Percentiles rank a stretch among this genome's conserved stretches.
Evolutionary conservation across 352 stramenopile genomes (phyloP).

Genomic region (Phytophthora gonapodyides): DNA sequence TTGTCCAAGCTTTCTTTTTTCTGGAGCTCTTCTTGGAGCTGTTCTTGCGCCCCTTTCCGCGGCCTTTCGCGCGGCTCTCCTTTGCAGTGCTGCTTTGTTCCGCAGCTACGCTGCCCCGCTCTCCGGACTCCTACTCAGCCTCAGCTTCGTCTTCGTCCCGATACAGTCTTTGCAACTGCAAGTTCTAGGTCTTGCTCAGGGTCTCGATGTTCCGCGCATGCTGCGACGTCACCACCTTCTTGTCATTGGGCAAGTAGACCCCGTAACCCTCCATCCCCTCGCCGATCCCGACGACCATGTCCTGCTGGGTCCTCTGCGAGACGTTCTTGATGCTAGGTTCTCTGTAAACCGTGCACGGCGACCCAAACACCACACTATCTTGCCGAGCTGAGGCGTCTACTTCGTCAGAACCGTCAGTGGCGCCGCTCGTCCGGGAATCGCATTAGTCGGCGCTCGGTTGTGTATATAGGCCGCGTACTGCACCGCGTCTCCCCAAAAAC

Average conservation of each 20-base stretch:
- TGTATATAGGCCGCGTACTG: constrained; percentile 36
- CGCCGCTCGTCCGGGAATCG: constrained; percentile 8
- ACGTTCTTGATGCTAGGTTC: not conserved
- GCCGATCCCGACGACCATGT: constrained; percentile 8
- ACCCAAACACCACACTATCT: constrained; percentile 16
- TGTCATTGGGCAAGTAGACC: constrained; percentile 8
- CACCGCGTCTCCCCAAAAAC: constrained; percentile 32
- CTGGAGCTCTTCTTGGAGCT: no score
- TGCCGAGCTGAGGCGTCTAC: not conserved
- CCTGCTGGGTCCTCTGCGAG: not conserved
- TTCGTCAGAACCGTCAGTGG: constrained; percentile 14
- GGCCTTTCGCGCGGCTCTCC: no score
- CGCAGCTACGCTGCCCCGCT: no score
- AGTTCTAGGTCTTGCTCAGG: no score
- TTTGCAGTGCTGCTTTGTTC: no score
- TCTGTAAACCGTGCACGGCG: constrained; percentile 8
- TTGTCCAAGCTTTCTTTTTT: no score
- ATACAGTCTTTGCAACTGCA: no score
- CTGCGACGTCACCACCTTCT: no score
- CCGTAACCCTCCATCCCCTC: constrained; percentile 19
- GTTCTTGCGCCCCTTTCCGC: no score
- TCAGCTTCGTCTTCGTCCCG: no score
- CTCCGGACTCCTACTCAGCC: no score
- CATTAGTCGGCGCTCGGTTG: constrained; percentile 21
- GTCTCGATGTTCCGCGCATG: no score